Percentiles rank a stretch among this genome's conserved stretches.
Conservation (phyloP, 2,329 filamentous ascomycete genomes). For the Drechslera avenae region DNA sequence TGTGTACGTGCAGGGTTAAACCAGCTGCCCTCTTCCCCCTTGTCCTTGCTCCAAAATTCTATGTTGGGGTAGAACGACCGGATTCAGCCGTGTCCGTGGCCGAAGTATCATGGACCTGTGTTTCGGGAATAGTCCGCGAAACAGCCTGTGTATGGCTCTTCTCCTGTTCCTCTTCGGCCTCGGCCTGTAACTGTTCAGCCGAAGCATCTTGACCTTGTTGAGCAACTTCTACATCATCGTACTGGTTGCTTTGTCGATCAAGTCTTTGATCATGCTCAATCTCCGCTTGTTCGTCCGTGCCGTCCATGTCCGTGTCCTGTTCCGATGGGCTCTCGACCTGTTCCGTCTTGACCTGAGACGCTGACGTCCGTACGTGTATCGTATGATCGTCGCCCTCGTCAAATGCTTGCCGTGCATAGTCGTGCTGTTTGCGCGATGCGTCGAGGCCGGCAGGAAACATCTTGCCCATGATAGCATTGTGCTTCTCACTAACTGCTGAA, state of each 20-base stretch:
- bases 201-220: background rate
- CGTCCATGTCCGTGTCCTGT: constrained; percentile 33
- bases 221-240: background rate
- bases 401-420: constrained; percentile 42
- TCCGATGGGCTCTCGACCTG: constrained; percentile 18
- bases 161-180: background rate
- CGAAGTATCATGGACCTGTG: background rate
- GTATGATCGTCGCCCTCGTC: constrained; percentile 36
- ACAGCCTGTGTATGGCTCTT: background rate
- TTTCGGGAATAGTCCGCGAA: background rate
- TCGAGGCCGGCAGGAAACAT: constrained; percentile 48
- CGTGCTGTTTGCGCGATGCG: constrained; percentile 37
- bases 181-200: background rate
- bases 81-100: too few relatives aligned
- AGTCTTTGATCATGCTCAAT: constrained; percentile 26
- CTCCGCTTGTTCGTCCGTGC: constrained; percentile 25
- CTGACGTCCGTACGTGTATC: constrained; percentile 23
- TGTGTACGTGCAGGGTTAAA: too few relatives aligned
- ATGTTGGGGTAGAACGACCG: too few relatives aligned
- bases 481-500: constrained; percentile 28
- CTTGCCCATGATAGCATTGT: constrained; percentile 43
- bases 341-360: constrained; percentile 32
- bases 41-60: too few relatives aligned
- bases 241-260: constrained; percentile 1
- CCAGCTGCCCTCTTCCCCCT: too few relatives aligned